Percentiles rank a stretch among this genome's conserved stretches.
Evolutionary conservation across 2,329 filamentous ascomycete genomes (phyloP).

Genomic region (Trichoderma koningii): DNA sequence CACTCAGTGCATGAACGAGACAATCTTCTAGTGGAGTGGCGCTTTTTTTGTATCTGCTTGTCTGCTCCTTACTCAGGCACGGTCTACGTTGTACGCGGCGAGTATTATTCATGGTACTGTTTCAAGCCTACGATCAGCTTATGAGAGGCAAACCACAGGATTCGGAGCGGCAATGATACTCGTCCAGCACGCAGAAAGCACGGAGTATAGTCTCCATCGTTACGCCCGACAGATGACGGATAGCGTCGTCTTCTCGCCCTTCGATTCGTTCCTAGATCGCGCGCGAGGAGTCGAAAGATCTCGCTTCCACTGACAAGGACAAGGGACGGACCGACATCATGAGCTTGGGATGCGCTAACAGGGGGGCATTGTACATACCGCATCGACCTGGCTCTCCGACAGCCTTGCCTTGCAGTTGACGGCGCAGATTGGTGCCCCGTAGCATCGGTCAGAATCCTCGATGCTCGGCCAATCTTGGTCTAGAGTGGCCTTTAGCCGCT

Average conservation of each 20-base stretch:
- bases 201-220: constrained; percentile 4
- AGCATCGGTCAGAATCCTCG: constrained; percentile 26
- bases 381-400: constrained; percentile 6
- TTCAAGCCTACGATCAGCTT: neutral
- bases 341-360: constrained; percentile 18
- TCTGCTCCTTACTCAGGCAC: neutral
- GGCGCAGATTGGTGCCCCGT: constrained; percentile 9
- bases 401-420: constrained; percentile 11
- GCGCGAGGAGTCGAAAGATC: constrained; percentile 25
- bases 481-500: constrained; percentile 19
- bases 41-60: neutral
- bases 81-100: neutral
- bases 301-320: constrained; percentile 26
- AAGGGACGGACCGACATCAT: constrained; percentile 24
- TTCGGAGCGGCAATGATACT: neutral
- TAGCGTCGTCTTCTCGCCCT: neutral
- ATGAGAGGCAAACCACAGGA: neutral
- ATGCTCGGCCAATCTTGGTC: constrained; percentile 26
- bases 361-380: neutral
- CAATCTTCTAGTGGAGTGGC: neutral
- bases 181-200: neutral
- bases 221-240: neutral
- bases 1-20: neutral
- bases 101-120: no score
- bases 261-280: constrained; percentile 27